phyloP scores from a whole-genome alignment of 768 basidiomycete genomes.

The Russula sp. region DNA sequence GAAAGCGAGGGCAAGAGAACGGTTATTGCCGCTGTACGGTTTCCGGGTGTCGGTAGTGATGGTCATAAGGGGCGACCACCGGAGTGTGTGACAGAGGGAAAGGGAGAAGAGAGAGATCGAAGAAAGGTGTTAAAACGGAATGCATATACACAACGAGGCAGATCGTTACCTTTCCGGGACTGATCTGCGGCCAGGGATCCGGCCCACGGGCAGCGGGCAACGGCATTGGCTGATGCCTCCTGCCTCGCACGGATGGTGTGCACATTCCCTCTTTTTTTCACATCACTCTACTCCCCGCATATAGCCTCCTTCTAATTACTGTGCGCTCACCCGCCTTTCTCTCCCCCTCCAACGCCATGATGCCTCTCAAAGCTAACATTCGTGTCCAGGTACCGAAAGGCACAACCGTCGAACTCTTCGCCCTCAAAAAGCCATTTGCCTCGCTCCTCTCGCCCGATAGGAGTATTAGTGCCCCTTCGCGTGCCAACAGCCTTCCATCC shows the following conservation, averaged over 20 bases:
- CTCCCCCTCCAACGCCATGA: slow-evolving; percentile 6
- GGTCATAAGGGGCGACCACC: slow-evolving; percentile 42
- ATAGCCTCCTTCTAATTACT: slow-evolving; percentile 8
- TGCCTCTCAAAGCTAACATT: slow-evolving; percentile 31
- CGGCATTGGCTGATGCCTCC: slow-evolving; percentile 2
- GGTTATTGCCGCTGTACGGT: slow-evolving; percentile 61
- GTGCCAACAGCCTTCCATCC: slow-evolving; percentile 21
- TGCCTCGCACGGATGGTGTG: background rate
- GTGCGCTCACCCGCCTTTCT: slow-evolving; percentile 19
- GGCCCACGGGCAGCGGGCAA: background rate
- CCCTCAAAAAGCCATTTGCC: slow-evolving; percentile 28
- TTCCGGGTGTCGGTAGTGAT: slow-evolving; percentile 63
- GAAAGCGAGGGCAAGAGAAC: slow-evolving; percentile 73
- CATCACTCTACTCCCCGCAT: slow-evolving; percentile 13
- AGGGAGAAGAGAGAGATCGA: background rate
- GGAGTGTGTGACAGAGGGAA: slow-evolving; percentile 7
- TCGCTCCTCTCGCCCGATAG: slow-evolving; percentile 25
- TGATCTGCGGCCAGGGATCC: background rate
- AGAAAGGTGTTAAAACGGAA: background rate
- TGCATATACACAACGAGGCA: slow-evolving; percentile 16
- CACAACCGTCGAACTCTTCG: slow-evolving; percentile 30
- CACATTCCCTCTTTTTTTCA: slow-evolving; percentile 23
- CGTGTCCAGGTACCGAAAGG: slow-evolving; percentile 30
- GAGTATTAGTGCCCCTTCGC: slow-evolving; percentile 15
- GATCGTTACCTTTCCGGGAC: background rate